Evolutionary conservation across 2,329 filamentous ascomycete genomes (phyloP).

Genomic region (Fusarium algeriense): DNA sequence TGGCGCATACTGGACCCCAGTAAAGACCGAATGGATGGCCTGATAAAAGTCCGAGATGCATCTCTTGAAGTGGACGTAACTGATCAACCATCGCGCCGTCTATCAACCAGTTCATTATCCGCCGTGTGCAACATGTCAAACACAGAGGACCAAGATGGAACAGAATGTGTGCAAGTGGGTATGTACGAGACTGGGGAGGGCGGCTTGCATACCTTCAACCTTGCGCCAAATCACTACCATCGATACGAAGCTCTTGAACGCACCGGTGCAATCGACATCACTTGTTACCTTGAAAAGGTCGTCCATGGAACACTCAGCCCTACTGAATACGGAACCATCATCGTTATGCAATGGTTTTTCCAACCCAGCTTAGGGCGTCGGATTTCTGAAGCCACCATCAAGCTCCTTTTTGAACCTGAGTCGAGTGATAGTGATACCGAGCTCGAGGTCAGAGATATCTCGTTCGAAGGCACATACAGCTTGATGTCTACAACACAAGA

Average conservation of each 20-base stretch:
- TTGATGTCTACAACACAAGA: not conserved
- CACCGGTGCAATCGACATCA: not conserved
- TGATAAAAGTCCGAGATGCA: no score
- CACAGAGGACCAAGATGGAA: not conserved
- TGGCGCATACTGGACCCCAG: no score
- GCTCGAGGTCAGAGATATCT: not conserved
- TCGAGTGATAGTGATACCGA: not conserved
- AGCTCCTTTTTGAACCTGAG: not conserved
- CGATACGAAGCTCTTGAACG: not conserved
- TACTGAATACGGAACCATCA: not conserved
- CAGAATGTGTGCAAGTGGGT: not conserved
- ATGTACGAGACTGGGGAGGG: constrained; percentile 1
- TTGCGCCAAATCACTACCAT: not conserved
- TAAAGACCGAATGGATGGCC: no score
- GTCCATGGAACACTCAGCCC: not conserved
- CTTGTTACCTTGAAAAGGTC: not conserved
- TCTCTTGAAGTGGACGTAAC: no score
- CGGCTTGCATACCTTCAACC: not conserved
- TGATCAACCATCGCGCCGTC: no score
- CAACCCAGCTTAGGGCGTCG: not conserved
- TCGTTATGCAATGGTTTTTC: constrained; percentile 3
- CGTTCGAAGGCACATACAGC: not conserved
- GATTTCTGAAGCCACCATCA: not conserved
- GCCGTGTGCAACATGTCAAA: no score
- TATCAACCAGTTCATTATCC: no score